These are phyloP conservation scores for Fomitopsis pulvina DNA, from an alignment of 768 basidiomycete species.

Conservation along the genomic window DNA sequence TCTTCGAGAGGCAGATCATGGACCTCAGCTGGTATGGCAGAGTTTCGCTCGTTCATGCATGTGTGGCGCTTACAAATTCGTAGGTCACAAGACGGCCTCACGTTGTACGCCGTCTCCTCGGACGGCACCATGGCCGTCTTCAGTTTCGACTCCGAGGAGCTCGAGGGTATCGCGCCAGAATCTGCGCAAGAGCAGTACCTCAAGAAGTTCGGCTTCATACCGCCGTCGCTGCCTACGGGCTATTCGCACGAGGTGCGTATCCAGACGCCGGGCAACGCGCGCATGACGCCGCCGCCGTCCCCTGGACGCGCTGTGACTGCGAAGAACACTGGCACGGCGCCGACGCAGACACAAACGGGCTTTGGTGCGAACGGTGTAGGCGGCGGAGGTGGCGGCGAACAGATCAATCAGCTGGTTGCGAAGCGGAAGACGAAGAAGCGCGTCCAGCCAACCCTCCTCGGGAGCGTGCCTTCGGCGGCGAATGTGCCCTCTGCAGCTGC, in stretches of 20 bases:
- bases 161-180: constrained; percentile 74
- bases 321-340: constrained; percentile 16
- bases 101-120: constrained; percentile 90
- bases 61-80: neutral
- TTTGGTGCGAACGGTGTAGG: constrained; percentile 27
- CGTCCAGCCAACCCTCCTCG: constrained; percentile 39
- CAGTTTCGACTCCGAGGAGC: constrained; percentile 71
- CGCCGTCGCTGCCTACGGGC: constrained; percentile 63
- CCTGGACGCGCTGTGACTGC: constrained; percentile 28
- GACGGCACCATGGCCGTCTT: constrained; percentile 93
- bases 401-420: constrained; percentile 68
- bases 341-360: constrained; percentile 32
- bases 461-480: constrained; percentile 29
- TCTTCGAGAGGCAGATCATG: constrained; percentile 92
- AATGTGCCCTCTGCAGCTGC: constrained; percentile 7
- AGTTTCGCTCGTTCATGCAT: constrained; percentile 4
- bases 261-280: constrained; percentile 6
- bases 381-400: constrained; percentile 34
- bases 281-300: constrained; percentile 44
- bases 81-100: constrained; percentile 91
- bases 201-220: constrained; percentile 69
- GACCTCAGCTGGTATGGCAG: constrained; percentile 84
- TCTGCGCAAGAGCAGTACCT: constrained; percentile 74
- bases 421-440: constrained; percentile 66
- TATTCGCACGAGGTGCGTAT: constrained; percentile 45